A percentile compares a stretch with the other conserved stretches of the same genome.
Evolutionary conservation across 345 rosid species (phyloP).

Genomic region (Fremontodendron californicum): DNA sequence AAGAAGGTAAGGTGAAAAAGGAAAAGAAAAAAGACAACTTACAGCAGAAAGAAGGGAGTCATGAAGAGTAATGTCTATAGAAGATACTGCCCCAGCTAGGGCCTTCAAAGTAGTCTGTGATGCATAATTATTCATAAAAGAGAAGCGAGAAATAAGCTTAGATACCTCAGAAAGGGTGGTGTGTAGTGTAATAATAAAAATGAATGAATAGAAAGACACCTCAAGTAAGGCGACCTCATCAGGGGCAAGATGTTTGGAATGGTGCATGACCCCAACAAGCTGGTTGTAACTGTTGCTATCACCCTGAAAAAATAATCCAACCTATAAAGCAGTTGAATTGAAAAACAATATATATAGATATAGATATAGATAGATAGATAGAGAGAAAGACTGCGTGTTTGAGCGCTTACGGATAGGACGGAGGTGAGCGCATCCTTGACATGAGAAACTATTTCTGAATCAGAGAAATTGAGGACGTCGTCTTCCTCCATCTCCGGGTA

Average conservation of each 20-base stretch:
- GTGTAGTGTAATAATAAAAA: background rate
- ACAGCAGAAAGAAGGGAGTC: constrained; percentile 60
- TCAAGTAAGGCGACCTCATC: constrained; percentile 71
- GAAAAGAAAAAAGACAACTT: constrained; percentile 20
- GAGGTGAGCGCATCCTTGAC: constrained; percentile 50
- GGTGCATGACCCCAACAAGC: constrained; percentile 61
- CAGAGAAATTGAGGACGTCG: constrained; percentile 26
- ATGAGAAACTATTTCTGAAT: constrained; percentile 41
- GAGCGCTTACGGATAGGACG: constrained; percentile 31
- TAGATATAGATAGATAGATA: background rate
- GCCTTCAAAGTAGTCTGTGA: constrained; percentile 63
- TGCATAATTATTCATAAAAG: background rate
- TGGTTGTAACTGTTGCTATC: constrained; percentile 48
- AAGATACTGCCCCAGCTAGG: constrained; percentile 65
- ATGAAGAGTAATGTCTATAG: constrained; percentile 54
- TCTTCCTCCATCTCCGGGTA: constrained; percentile 26
- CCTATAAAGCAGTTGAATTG: background rate
- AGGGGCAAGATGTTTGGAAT: constrained; percentile 31
- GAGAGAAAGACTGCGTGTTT: background rate
- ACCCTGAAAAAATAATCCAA: constrained; percentile 36
- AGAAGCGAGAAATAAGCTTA: background rate
- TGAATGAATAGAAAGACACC: constrained; percentile 30
- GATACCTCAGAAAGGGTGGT: background rate
- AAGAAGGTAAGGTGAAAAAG: background rate
- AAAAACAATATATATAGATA: background rate